Conservation (phyloP, 108 stramenopile species). For the Cyclotella atomus region DNA sequence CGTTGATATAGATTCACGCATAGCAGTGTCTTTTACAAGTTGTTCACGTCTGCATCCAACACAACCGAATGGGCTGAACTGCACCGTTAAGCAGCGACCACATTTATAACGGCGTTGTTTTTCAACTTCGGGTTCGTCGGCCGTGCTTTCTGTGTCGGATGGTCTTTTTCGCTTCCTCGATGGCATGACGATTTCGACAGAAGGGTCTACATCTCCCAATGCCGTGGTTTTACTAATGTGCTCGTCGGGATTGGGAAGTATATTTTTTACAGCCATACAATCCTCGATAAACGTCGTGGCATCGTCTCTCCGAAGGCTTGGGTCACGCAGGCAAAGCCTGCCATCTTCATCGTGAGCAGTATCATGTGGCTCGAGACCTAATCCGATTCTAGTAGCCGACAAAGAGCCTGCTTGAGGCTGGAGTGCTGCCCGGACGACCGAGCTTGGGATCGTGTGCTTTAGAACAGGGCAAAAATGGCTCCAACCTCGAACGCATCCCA, state of each 20-base stretch:
- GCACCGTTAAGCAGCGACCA: slow-evolving; percentile 64
- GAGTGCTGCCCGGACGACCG: slow-evolving; percentile 70
- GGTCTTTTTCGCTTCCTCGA: not conserved
- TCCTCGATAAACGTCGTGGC: slow-evolving; percentile 73
- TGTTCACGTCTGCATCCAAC: slow-evolving; percentile 66
- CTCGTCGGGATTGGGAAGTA: not conserved
- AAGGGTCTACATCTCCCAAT: not conserved
- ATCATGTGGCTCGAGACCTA: slow-evolving; percentile 55
- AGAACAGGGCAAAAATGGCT: slow-evolving; percentile 81
- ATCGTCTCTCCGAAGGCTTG: slow-evolving; percentile 70
- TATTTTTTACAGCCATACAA: slow-evolving; percentile 14
- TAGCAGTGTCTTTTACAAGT: slow-evolving; percentile 71
- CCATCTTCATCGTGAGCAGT: not conserved
- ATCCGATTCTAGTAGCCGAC: slow-evolving; percentile 76
- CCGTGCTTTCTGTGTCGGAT: not conserved
- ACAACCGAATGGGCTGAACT: slow-evolving; percentile 62
- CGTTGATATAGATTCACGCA: slow-evolving; percentile 24
- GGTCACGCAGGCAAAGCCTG: slow-evolving; percentile 48
- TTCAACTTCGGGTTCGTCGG: not conserved
- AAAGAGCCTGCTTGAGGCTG: slow-evolving; percentile 82
- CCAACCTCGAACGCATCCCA: slow-evolving; percentile 86
- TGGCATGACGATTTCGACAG: no score
- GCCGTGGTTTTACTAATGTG: not conserved
- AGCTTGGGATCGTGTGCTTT: slow-evolving; percentile 64
- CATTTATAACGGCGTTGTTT: slow-evolving; percentile 57